Base-by-base conservation (phyloP, 75 land plant genomes). In the Sequoiadendron giganteum region DNA sequence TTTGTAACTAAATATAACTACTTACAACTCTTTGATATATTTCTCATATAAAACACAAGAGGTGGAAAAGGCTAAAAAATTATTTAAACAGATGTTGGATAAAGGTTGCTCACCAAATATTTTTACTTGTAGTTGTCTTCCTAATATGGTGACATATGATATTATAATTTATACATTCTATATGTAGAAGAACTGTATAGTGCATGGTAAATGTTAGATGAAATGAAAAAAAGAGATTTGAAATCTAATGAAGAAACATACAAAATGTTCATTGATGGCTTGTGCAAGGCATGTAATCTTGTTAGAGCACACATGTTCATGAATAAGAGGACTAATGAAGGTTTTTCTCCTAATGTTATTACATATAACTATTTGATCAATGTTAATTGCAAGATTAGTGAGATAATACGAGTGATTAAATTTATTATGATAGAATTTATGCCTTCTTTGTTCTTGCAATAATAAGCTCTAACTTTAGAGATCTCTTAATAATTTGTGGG, bases 361-460 rank as follows among this genome's bases (percentile, higher is more conserved):
- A 96, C 98, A 15, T 96, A 94, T 72, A 94, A 94, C 49, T 84
- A 93, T 34, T 85, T 95, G 15, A 93, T 95, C 28, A 90, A 93
- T 85, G 93, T 91, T 4, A 90, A 80, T 65, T 93, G 95, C 76
- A 54, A 68, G 34, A 52, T 34, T 72, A 91, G 88, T 7, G 80
- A 91, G 3, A 70, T 91, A 42, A 42, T 42, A 42, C 3, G 1
- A 42, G 43, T 42, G 43, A 42, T 42, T 42, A 42, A 3, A 42
- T 42, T 42, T 42, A 42, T 3, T 42, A 1, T 42, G 2, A 42
- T 42, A 42, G 43, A 42, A 42, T 42, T 42, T 42, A 42, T 42
- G 43, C 2, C 43, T 42, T 42, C 43, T 42, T 42, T 42, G 43
- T 42, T 42, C 1, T 42, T 42, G 1, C 43, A 1, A 42, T 42